Base-by-base conservation (phyloP, 331 rosid species). In the Rhamnella rubrinervis region DNA sequence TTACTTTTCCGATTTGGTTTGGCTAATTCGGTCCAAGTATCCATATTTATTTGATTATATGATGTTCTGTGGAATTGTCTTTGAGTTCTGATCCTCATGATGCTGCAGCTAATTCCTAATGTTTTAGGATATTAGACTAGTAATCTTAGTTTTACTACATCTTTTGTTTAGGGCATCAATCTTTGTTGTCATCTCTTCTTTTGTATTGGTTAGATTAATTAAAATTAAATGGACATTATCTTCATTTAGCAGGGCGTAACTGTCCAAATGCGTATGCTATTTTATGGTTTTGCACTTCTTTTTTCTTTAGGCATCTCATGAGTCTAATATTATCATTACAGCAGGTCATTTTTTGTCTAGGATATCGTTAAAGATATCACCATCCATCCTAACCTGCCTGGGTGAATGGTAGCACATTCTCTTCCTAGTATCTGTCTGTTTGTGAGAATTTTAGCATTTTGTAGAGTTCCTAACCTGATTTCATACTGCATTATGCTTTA, bases 401-500 rank as follows among this genome's bases (percentile, higher is more conserved):
- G 25, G 67, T 79, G 71, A 68, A 59, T 72, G 78, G 61, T 71
- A 41, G 77, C 80, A 74, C 58, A 57, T 78, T 40, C 76, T 71
- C 63, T 68, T 75, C 49, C 73, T 58, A 55, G 60, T 58, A 37
- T 51, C 58, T 61, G 61, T 59, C n/a, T n/a, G n/a, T n/a, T n/a
- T n/a, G n/a, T n/a, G n/a, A n/a, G n/a, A n/a, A n/a, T 15, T 71
- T 31, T 26, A 63, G 79, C 62, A 38, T 63, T 53, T 59, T 41
- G 56, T 57, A 52, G 57, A 49, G 59, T 65, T 46, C 67, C 55
- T 71, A 21, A 25, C 59, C 20, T 66, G 71, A 72, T 68, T 65
- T 55, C 35, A 61, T 68, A 53, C 49, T 53, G 67, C 72, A 65
- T 55, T 81, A 66, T 84, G 68, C 71, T 65, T 77, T 75, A 93